Percentiles rank a stretch among this genome's conserved stretches.
These are phyloP conservation scores for Cinnamomum micranthum DNA, from an alignment of 164 flowering plant genomes.

Conservation along the genomic window DNA sequence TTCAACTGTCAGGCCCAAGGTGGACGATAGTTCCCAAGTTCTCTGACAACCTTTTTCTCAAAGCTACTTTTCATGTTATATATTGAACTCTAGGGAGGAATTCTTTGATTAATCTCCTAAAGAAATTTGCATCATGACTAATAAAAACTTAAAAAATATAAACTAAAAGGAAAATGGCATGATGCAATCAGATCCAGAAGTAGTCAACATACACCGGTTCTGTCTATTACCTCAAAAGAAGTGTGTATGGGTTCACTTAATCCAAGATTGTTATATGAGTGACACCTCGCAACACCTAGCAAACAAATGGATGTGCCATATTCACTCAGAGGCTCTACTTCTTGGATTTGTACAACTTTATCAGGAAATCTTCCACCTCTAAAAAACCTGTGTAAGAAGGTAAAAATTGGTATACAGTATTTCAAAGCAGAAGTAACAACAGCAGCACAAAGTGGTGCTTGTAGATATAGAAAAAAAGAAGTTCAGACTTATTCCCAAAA, in stretches of 20 bases:
- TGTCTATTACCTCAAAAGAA: conserved; percentile 43
- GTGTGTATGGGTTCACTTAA: conserved; percentile 33
- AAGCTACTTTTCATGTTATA: too few relatives aligned
- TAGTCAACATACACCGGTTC: not conserved
- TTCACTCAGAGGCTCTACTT: conserved; percentile 49
- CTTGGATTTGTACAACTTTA: conserved; percentile 61
- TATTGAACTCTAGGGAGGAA: not conserved
- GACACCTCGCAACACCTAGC: conserved; percentile 44
- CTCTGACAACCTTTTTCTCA: too few relatives aligned
- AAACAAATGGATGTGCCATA: conserved; percentile 25
- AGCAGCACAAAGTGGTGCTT: not conserved
- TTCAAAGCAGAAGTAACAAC: not conserved
- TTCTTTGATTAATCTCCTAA: not conserved
- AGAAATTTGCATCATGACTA: not conserved
- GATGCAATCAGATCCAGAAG: not conserved
- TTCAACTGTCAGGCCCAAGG: too few relatives aligned
- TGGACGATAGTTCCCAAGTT: too few relatives aligned
- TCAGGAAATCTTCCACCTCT: conserved; percentile 92
- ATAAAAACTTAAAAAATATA: too few relatives aligned
- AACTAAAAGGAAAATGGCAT: too few relatives aligned
- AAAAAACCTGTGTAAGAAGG: conserved; percentile 42
- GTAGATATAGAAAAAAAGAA: too few relatives aligned
- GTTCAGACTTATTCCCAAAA: too few relatives aligned
- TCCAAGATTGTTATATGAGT: conserved; percentile 49
- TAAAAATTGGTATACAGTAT: not conserved